Conservation (phyloP, 139 green algal genomes). For the Chlorella sorokiniana region DNA sequence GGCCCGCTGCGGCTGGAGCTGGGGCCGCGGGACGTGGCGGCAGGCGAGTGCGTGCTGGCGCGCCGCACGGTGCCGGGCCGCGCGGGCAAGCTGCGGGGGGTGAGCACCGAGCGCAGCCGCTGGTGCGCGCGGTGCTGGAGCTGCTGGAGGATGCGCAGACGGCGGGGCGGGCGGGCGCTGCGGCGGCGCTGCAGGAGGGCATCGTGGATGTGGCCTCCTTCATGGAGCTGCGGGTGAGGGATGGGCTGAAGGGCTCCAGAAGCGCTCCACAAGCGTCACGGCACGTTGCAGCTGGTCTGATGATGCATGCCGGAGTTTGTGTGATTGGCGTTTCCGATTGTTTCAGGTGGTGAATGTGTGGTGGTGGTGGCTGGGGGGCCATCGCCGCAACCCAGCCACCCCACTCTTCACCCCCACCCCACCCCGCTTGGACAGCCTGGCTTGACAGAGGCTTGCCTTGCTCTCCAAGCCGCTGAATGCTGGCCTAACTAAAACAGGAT, state of each 20-base stretch:
- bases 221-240: constrained; percentile 73
- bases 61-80: constrained; percentile 59
- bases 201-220: constrained; percentile 91
- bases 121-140: constrained; percentile 47
- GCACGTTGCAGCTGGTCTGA: not conserved
- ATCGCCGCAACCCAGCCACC: too few relatives aligned
- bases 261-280: too few relatives aligned
- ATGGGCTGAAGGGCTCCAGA: not conserved
- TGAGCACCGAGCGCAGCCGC: constrained; percentile 68
- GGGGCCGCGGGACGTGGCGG: constrained; percentile 80
- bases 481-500: too few relatives aligned
- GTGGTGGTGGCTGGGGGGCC: too few relatives aligned
- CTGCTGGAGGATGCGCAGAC: constrained; percentile 62
- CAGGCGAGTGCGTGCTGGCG: constrained; percentile 73
- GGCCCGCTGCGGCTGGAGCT: constrained; percentile 70
- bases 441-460: not conserved
- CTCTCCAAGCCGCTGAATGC: not conserved
- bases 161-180: constrained; percentile 63
- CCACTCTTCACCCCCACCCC: not conserved
- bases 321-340: too few relatives aligned
- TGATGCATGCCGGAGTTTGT: not conserved
- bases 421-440: not conserved
- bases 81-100: constrained; percentile 55
- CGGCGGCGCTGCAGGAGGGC: constrained; percentile 81
- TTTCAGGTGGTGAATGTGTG: too few relatives aligned